phyloP scores from a whole-genome alignment of 2,329 filamentous ascomycete genomes.

The Lachnellula arida region DNA sequence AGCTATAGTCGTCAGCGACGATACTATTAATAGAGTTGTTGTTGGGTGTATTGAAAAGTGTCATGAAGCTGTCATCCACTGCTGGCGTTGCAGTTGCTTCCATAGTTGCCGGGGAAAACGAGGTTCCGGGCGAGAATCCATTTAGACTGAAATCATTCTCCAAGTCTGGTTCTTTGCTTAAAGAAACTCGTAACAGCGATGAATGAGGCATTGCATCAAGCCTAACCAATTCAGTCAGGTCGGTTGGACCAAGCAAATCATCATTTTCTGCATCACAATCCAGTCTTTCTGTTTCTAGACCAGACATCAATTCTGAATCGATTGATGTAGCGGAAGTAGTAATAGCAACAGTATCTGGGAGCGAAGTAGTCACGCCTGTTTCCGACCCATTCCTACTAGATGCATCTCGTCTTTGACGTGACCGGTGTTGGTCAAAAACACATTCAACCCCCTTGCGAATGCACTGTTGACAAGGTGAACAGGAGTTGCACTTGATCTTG shows the following conservation, averaged over 20 bases:
- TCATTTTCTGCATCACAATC: background rate
- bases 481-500: constrained; percentile 22
- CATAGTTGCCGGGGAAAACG: background rate
- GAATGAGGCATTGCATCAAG: background rate
- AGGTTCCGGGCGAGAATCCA: background rate
- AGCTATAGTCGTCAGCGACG: background rate
- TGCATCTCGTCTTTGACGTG: background rate
- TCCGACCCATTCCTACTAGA: background rate
- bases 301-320: background rate
- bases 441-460: constrained; percentile 18
- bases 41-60: background rate
- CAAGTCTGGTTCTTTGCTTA: background rate
- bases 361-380: constrained; percentile 27
- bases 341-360: constrained; percentile 34
- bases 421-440: constrained; percentile 11
- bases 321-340: background rate
- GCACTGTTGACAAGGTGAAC: constrained; percentile 18
- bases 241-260: too few species aligned
- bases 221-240: background rate
- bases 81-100: background rate
- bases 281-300: background rate
- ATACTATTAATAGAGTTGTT: background rate
- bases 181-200: background rate
- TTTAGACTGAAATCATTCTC: background rate
- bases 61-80: background rate